phyloP scores from a whole-genome alignment of 495 filamentous ascomycete genomes.

The Umbilicaria muhlenbergii region DNA sequence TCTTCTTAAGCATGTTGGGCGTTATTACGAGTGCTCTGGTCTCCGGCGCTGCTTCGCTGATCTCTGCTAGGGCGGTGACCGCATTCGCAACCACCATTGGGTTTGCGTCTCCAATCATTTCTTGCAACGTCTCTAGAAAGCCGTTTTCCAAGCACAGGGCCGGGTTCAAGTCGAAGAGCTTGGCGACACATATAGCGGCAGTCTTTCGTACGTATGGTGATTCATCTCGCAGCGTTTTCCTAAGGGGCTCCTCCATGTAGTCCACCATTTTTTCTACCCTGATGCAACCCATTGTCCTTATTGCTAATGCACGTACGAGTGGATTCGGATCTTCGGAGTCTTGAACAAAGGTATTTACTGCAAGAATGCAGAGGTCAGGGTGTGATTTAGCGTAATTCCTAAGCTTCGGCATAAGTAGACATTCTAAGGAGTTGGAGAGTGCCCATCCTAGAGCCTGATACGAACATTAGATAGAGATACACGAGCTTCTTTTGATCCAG shows the following conservation, averaged over 20 bases:
- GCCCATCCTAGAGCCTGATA: background rate
- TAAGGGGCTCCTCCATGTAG: slow-evolving; percentile 96
- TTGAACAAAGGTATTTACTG: slow-evolving; percentile 98
- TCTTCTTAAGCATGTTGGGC: slow-evolving; percentile 69
- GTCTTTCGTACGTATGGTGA: slow-evolving; percentile 98
- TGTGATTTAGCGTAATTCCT: slow-evolving; percentile 99
- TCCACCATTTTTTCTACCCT: slow-evolving; percentile 99
- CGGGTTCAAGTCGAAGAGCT: slow-evolving; percentile 91
- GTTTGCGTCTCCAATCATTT: slow-evolving; percentile 93
- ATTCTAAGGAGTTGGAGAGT: slow-evolving; percentile 10
- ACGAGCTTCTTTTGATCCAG: slow-evolving; percentile 99
- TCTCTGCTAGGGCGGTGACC: slow-evolving; percentile 86
- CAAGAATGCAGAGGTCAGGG: slow-evolving; percentile 95
- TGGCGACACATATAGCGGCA: slow-evolving; percentile 93
- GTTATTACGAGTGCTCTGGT: slow-evolving; percentile 75
- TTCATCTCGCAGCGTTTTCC: slow-evolving; percentile 93
- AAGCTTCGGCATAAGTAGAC: background rate
- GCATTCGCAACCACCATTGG: slow-evolving; percentile 98
- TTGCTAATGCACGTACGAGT: slow-evolving; percentile 82
- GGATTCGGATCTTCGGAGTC: slow-evolving; percentile 98
- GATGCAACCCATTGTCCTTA: slow-evolving; percentile 99
- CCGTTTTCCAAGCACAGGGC: slow-evolving; percentile 89
- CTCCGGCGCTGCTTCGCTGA: slow-evolving; percentile 78
- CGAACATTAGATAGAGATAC: slow-evolving; percentile 91
- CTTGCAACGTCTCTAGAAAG: slow-evolving; percentile 89